phyloP scores from a whole-genome alignment of 2,329 filamentous ascomycete genomes.

The Aspergillus caelatus region DNA sequence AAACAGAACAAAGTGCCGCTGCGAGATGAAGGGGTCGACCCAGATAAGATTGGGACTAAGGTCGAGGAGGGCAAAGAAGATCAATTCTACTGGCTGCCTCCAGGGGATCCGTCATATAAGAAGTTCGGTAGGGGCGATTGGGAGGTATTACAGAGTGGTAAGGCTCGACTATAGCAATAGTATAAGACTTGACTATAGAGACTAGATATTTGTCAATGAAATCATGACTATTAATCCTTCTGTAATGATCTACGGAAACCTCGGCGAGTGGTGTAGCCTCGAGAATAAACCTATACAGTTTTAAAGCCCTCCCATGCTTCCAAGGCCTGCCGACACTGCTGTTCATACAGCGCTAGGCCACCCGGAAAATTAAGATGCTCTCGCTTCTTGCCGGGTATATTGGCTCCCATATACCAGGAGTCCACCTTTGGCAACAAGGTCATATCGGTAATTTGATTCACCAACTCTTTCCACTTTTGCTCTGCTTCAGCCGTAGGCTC shows the following conservation, averaged over 20 bases:
- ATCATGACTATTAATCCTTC: not conserved
- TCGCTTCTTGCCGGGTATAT: constrained; percentile 57
- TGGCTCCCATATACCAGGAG: constrained; percentile 61
- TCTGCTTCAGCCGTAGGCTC: constrained; percentile 52
- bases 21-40: constrained; percentile 67
- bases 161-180: constrained; percentile 48
- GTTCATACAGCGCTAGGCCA: constrained; percentile 15
- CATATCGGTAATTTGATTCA: constrained; percentile 49
- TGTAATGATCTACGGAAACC: not conserved
- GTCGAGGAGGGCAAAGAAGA: constrained; percentile 49
- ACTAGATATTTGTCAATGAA: not conserved
- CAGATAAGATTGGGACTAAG: constrained; percentile 49
- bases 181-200: not conserved
- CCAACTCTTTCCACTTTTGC: constrained; percentile 53
- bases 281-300: not conserved
- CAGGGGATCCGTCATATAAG: constrained; percentile 56
- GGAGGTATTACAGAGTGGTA: constrained; percentile 52
- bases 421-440: constrained; percentile 53
- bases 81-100: constrained; percentile 55
- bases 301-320: not conserved
- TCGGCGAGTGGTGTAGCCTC: too few species aligned
- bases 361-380: constrained; percentile 54
- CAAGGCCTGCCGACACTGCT: not conserved
- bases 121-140: constrained; percentile 63
- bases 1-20: constrained; percentile 79